Percentiles rank a stretch among this genome's conserved stretches.
These are phyloP conservation scores for Houttuynia cordata DNA, from an alignment of 164 flowering plant genomes.

Conservation along the genomic window DNA sequence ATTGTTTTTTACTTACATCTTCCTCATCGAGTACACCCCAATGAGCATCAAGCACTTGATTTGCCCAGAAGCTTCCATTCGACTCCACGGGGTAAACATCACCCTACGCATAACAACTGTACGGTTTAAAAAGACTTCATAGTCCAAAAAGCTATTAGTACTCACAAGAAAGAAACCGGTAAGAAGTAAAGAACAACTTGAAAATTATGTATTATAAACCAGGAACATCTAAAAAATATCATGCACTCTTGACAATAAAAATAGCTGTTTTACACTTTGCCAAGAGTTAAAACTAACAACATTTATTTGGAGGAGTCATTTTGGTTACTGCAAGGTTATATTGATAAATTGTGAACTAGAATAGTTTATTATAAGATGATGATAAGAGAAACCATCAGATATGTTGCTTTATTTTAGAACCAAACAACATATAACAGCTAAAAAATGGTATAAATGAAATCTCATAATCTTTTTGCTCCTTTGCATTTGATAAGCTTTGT, in stretches of 20 bases:
- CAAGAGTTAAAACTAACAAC: neutral
- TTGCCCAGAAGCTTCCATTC: conserved; percentile 27
- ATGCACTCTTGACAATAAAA: neutral
- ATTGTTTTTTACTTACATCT: conserved; percentile 50
- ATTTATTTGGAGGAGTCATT: neutral
- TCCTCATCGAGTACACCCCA: conserved; percentile 87
- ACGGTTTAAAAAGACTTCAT: neutral
- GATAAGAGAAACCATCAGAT: too few relatives aligned
- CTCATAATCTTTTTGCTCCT: too few relatives aligned
- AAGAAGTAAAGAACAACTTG: neutral
- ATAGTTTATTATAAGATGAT: too few relatives aligned
- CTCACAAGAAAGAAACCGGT: neutral
- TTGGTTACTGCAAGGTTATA: neutral
- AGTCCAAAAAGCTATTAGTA: neutral
- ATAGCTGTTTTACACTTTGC: neutral
- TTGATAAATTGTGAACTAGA: too few relatives aligned
- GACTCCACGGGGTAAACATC: conserved; percentile 97
- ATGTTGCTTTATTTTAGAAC: too few relatives aligned
- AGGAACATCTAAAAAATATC: too few relatives aligned
- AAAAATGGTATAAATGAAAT: neutral
- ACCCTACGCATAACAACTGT: conserved; percentile 39
- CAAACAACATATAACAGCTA: too few relatives aligned
- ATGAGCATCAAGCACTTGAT: conserved; percentile 91
- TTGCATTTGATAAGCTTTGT: neutral
- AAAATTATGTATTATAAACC: too few relatives aligned